phyloP scores from a whole-genome alignment of 257 asterid species.

The Solanum lycopersicoides region DNA sequence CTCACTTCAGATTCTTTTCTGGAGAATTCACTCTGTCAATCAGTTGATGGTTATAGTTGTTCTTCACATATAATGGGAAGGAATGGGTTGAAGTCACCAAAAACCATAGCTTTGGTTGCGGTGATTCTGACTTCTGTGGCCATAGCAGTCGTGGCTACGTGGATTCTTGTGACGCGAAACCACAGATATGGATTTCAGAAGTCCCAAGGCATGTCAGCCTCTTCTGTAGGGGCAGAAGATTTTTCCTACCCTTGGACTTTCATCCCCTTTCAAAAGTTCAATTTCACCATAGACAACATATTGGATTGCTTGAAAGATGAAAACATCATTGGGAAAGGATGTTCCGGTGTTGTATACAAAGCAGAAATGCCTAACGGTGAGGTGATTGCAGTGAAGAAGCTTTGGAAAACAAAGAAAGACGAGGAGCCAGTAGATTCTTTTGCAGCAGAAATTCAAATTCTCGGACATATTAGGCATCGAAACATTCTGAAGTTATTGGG shows the following conservation, averaged over 20 bases:
- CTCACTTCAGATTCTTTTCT: conserved; percentile 49
- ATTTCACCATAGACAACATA: conserved; percentile 55
- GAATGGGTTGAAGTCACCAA: conserved; percentile 34
- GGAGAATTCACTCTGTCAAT: conserved; percentile 64
- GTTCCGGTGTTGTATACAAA: conserved; percentile 75
- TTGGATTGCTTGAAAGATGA: conserved; percentile 69
- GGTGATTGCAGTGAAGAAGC: conserved; percentile 78
- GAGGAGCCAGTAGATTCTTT: conserved; percentile 58
- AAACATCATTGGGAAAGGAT: conserved; percentile 83
- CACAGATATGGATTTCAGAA: conserved; percentile 31
- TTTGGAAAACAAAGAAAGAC: conserved; percentile 74
- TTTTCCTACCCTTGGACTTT: conserved; percentile 91
- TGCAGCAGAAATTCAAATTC: conserved; percentile 89
- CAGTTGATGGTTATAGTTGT: conserved; percentile 64
- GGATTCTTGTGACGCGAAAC: conserved; percentile 48
- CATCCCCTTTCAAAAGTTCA: conserved; percentile 80
- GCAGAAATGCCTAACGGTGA: conserved; percentile 83
- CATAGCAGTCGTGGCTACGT: conserved; percentile 38
- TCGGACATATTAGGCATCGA: conserved; percentile 91
- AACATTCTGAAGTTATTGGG: conserved; percentile 83
- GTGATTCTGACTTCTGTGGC: conserved; percentile 38
- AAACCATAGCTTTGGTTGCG: conserved; percentile 41
- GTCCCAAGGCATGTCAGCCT: conserved; percentile 14
- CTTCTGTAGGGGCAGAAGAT: conserved; percentile 43
- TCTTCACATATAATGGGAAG: conserved; percentile 28